A percentile compares a stretch with the other conserved stretches of the same genome.
Conservation (phyloP, 2,329 filamentous ascomycete species). For the Coniochaeta sp. region DNA sequence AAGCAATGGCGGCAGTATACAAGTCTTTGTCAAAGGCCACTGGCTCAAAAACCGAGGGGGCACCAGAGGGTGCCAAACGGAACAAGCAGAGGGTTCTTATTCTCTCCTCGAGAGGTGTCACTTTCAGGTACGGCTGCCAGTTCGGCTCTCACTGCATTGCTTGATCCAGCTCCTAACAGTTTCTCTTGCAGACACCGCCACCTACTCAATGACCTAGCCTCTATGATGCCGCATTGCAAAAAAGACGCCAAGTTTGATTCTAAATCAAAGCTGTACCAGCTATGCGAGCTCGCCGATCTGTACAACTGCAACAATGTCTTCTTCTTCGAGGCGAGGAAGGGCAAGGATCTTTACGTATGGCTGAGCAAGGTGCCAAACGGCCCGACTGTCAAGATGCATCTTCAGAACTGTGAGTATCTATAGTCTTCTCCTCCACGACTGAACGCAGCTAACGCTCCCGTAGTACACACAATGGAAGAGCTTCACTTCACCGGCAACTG, state of each 20-base stretch:
- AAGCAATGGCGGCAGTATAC: constrained; percentile 64
- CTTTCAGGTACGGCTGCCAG: constrained; percentile 58
- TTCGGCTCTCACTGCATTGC: background rate
- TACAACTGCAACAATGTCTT: constrained; percentile 87
- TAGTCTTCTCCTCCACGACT: background rate
- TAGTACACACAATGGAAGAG: constrained; percentile 93
- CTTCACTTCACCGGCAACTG: constrained; percentile 96
- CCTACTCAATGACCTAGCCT: constrained; percentile 79
- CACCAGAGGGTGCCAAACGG: constrained; percentile 30
- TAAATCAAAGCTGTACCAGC: constrained; percentile 77
- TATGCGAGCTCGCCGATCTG: constrained; percentile 68
- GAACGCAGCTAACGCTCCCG: background rate
- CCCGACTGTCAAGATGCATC: constrained; percentile 54
- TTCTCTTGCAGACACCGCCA: constrained; percentile 68
- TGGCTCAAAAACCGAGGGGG: constrained; percentile 38
- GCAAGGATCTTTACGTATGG: constrained; percentile 91
- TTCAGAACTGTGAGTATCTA: constrained; percentile 60
- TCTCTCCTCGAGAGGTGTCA: constrained; percentile 86
- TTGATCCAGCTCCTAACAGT: background rate
- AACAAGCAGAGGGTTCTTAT: constrained; percentile 78
- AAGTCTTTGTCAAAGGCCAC: constrained; percentile 62
- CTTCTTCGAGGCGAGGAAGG: constrained; percentile 93
- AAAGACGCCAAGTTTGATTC: constrained; percentile 97
- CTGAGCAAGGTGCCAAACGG: constrained; percentile 85
- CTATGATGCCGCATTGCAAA: constrained; percentile 82